Base-by-base conservation (phyloP, 2,329 filamentous ascomycete genomes). In the Lachnellula suecica region DNA sequence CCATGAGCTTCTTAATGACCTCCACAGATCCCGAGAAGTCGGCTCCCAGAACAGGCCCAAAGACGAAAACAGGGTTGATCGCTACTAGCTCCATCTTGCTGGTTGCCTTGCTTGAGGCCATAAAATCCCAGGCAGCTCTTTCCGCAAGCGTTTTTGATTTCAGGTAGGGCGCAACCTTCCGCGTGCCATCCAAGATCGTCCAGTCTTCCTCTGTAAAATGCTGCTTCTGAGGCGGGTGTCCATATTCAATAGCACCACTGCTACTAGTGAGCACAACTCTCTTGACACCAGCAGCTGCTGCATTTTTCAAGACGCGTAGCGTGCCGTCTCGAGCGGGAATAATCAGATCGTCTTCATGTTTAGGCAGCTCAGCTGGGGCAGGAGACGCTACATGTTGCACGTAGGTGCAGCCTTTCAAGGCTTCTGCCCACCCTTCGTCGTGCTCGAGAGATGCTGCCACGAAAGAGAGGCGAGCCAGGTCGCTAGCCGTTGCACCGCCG, bases 141-240 rank as follows among this genome's bases (percentile, higher is more conserved):
- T 70, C 68, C 1, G 68, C 68, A 19, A 71, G 42, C 1, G 63
- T 69, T 57, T 71, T 70, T 47, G 62, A 66, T 47, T 69, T 69
- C 4, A 44, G 54, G 45, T 71, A 70, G 1, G 68, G 53, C 1
- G 47, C 44, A 2, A 66, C 54, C n/a, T n/a, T n/a, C n/a, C n/a
- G n/a, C 22, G 13, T 19, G 4, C 22, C 34, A 6, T 48, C 52
- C 27, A 60, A 55, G 15, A 60, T 35, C 8, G 65, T 61, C 68
- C 68, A 70, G 40, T 66, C 58, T 34, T 66, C 56, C 53, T 71
- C 69, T 2, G 65, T 68, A 47, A 64, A 70, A 2, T 59, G 56
- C 54, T 2, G 47, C 10, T 9, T 42, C 15, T 45, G 25, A 13
- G 43, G 15, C 24, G 38, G 53, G 47, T 64, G 59, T 11, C 66